Percentiles rank a stretch among this genome's conserved stretches.
phyloP scores from a whole-genome alignment of 805 yeast genomes.

The fission yeast (Schizosaccharomyces pombe) region DNA sequence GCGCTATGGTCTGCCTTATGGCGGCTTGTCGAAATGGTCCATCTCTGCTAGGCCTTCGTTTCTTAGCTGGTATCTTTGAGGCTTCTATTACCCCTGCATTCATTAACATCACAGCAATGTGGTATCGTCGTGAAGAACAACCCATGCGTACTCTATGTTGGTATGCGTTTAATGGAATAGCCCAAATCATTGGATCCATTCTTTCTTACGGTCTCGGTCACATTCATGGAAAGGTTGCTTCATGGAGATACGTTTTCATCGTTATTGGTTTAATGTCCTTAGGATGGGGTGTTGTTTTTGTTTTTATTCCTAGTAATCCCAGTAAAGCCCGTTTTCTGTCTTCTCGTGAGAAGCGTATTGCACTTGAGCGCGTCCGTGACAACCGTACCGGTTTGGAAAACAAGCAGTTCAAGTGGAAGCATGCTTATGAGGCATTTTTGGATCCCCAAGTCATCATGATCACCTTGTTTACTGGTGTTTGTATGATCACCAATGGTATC shows the following conservation, averaged over 20 bases:
- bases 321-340: conserved; percentile 20
- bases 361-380: conserved; percentile 25
- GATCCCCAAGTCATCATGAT: conserved; percentile 26
- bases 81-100: conserved; percentile 30
- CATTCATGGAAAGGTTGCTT: conserved; percentile 13
- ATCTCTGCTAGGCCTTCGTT: conserved; percentile 26
- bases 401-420: conserved; percentile 25
- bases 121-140: conserved; percentile 25
- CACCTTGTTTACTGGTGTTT: conserved; percentile 18
- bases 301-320: conserved; percentile 29
- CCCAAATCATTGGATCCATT: conserved; percentile 23
- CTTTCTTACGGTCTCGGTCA: conserved; percentile 26
- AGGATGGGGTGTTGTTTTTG: conserved; percentile 22
- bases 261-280: conserved; percentile 32
- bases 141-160: conserved; percentile 27
- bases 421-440: conserved; percentile 23
- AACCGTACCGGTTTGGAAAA: conserved; percentile 33
- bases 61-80: conserved; percentile 27
- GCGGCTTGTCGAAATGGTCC: conserved; percentile 27
- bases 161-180: conserved; percentile 18
- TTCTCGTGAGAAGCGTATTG: conserved; percentile 21
- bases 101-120: conserved; percentile 37
- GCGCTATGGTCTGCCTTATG: conserved; percentile 26
- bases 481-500: conserved; percentile 21
- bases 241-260: conserved; percentile 34